Conservation (phyloP, 2,329 filamentous ascomycete genomes). For the Cylindrodendrum hubeiense region DNA sequence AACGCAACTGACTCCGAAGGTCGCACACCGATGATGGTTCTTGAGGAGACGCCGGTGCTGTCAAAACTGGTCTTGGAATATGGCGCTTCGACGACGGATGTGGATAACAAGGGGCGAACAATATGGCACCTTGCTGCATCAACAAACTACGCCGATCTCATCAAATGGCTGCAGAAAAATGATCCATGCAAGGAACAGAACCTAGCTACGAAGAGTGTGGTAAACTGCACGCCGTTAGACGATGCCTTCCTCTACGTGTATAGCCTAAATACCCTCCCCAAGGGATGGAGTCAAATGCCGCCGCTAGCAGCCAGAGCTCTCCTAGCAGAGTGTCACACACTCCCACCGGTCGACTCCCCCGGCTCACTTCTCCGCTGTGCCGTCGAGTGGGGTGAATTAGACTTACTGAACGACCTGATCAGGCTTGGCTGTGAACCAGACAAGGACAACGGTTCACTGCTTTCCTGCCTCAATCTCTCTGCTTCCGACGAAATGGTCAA, state of each 20-base stretch:
- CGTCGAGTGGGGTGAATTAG: slow-evolving; percentile 44
- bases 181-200: slow-evolving; percentile 47
- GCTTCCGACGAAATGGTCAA: slow-evolving; percentile 38
- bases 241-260: slow-evolving; percentile 45
- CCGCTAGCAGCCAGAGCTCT: slow-evolving; percentile 33
- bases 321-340: slow-evolving; percentile 26
- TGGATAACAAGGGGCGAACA: slow-evolving; percentile 48
- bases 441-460: neutral
- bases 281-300: neutral
- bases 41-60: slow-evolving; percentile 44
- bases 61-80: slow-evolving; percentile 42
- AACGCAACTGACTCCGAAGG: slow-evolving; percentile 42
- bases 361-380: slow-evolving; percentile 28
- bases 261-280: slow-evolving; percentile 5
- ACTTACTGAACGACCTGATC: slow-evolving; percentile 38
- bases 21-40: slow-evolving; percentile 52
- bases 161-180: slow-evolving; percentile 47
- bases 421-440: slow-evolving; percentile 23
- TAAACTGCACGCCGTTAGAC: slow-evolving; percentile 47
- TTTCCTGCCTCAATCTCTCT: slow-evolving; percentile 41
- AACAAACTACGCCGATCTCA: slow-evolving; percentile 45
- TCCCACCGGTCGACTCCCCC: slow-evolving; percentile 6
- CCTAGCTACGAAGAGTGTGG: slow-evolving; percentile 34
- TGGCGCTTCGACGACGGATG: slow-evolving; percentile 44
- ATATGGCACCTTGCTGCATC: slow-evolving; percentile 55